Evolutionary conservation across 2,329 filamentous ascomycete genomes (phyloP).

Genomic region (Phaeosphaeria sp.): DNA sequence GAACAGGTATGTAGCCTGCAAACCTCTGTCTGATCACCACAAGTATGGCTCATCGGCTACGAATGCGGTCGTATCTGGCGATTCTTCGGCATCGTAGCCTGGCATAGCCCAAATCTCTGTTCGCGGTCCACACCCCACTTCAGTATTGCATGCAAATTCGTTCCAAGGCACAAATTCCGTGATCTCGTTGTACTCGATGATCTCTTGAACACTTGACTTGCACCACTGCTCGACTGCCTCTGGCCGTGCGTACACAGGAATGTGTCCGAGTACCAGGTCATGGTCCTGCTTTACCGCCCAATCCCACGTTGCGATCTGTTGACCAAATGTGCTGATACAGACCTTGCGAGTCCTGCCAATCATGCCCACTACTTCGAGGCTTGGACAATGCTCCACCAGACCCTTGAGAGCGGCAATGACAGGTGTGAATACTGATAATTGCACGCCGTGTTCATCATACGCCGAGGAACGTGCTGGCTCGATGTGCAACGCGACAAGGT

Average conservation of each 20-base stretch:
- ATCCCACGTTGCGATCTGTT: not conserved
- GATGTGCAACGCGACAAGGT: not conserved
- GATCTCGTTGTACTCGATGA: not conserved
- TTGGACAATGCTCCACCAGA: not conserved
- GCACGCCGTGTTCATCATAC: not conserved
- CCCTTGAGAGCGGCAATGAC: not conserved
- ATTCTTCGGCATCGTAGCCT: no score
- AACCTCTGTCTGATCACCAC: not conserved
- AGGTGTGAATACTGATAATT: not conserved
- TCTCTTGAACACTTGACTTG: not conserved
- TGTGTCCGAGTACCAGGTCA: not conserved
- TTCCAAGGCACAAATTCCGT: not conserved
- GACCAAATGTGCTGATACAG: not conserved
- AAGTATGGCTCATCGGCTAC: not conserved
- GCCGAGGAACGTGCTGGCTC: not conserved
- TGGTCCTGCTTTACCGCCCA: not conserved
- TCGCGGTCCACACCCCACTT: no score
- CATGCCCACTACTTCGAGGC: not conserved
- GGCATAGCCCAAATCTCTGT: no score
- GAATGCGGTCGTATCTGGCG: no score
- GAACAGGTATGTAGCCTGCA: not conserved
- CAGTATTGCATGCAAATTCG: not conserved
- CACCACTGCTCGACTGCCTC: not conserved
- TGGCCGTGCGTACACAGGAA: not conserved
- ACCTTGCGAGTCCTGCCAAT: not conserved